These are phyloP conservation scores for Scedosporium aurantiacum DNA, from an alignment of 2,329 filamentous ascomycete species.

Conservation along the genomic window DNA sequence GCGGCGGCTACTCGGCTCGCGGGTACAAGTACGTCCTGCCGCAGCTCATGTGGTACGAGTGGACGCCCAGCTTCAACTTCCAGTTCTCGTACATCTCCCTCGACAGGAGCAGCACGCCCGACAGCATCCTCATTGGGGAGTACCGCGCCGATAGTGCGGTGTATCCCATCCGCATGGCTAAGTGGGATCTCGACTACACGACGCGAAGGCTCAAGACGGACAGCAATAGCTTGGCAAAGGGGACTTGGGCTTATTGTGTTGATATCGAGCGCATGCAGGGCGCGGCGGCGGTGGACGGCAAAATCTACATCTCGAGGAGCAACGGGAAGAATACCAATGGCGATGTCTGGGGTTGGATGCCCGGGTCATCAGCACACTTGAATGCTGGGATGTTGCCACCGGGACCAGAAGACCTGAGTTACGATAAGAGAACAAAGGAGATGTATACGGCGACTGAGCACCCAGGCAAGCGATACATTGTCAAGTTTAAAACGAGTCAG, in stretches of 20 bases:
- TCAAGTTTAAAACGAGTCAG: neutral
- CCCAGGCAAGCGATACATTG: constrained; percentile 1
- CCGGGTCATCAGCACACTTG: constrained; percentile 15
- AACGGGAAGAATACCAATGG: constrained; percentile 16
- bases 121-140: constrained; percentile 22
- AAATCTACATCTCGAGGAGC: constrained; percentile 22
- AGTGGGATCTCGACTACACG: constrained; percentile 19
- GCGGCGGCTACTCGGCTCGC: constrained; percentile 19
- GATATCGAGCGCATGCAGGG: constrained; percentile 22
- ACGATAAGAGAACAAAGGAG: constrained; percentile 15
- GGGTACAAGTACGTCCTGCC: constrained; percentile 23
- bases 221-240: constrained; percentile 11
- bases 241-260: constrained; percentile 21
- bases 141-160: constrained; percentile 16
- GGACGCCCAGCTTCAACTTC: constrained; percentile 17
- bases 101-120: constrained; percentile 20
- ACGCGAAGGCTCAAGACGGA: constrained; percentile 16
- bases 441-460: constrained; percentile 13
- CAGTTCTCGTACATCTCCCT: constrained; percentile 23
- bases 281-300: constrained; percentile 18
- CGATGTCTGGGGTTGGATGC: constrained; percentile 21
- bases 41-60: constrained; percentile 19
- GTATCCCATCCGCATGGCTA: constrained; percentile 17
- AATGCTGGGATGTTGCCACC: constrained; percentile 15
- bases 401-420: constrained; percentile 22